Evolutionary conservation across 768 basidiomycete species (phyloP).

Genomic region (Tephrocybe rancida): DNA sequence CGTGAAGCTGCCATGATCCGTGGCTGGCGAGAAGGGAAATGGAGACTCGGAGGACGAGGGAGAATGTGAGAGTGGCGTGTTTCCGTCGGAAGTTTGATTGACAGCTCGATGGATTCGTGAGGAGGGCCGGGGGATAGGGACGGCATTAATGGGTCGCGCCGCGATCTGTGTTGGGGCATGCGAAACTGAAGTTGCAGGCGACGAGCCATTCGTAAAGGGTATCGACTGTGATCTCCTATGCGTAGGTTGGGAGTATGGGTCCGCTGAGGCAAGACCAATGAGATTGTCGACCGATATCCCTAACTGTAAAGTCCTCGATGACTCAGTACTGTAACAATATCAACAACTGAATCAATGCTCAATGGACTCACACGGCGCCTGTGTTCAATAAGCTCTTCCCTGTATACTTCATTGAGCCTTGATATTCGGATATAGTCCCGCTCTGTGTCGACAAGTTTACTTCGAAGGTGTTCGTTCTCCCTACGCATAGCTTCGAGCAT

Average conservation of each 20-base stretch:
- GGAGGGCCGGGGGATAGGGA: conserved; percentile 77
- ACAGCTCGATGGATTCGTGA: conserved; percentile 63
- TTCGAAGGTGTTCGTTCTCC: conserved; percentile 79
- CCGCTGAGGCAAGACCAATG: conserved; percentile 66
- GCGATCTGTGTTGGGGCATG: conserved; percentile 29
- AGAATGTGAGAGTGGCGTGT: conserved; percentile 66
- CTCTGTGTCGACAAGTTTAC: conserved; percentile 71
- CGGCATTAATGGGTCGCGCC: conserved; percentile 48
- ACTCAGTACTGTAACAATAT: conserved; percentile 6
- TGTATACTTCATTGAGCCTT: conserved; percentile 79
- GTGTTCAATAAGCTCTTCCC: conserved; percentile 83
- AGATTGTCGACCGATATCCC: conserved; percentile 80
- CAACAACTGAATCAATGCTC: background rate
- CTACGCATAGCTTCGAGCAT: conserved; percentile 76
- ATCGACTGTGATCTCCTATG: conserved; percentile 57
- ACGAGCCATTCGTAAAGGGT: conserved; percentile 39
- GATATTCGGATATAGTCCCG: conserved; percentile 74
- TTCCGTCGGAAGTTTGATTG: conserved; percentile 49
- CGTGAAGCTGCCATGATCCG: conserved; percentile 55
- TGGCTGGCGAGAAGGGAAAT: conserved; percentile 65
- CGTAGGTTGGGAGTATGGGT: conserved; percentile 72
- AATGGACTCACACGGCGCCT: conserved; percentile 63
- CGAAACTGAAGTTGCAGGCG: conserved; percentile 48
- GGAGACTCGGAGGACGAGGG: conserved; percentile 68
- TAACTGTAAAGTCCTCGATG: conserved; percentile 42